Evolutionary conservation across 495 filamentous ascomycete genomes (phyloP), one percentile per base, ranked within the genome.

Genomic region (Neurospora sp.): DNA sequence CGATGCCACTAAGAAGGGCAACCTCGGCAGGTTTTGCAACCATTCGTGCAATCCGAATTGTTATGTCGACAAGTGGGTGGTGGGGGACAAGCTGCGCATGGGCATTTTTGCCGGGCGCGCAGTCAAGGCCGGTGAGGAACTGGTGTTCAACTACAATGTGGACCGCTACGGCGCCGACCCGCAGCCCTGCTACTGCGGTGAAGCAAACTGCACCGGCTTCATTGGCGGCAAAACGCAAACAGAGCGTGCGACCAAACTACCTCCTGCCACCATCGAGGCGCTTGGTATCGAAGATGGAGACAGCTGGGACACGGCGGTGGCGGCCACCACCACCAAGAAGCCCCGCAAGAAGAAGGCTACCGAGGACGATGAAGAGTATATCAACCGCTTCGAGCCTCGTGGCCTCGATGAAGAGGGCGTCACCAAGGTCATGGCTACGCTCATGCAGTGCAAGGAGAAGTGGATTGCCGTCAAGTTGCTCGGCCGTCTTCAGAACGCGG

Each of bases 111-210:
- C 96, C 76, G 88, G 92, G 84, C 93, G 94, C 73, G 86, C 88
- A 77, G 92, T 99, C 76, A 88, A 90, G 76, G 89, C 91, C 2
- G 96, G 96, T 48, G 96, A 99, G 81, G 96, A 99, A 80, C 85
- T 99, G 40, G 94, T 97, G n/a, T 99, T 99, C 86, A 97, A 99
- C 84, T 99, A 99, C 87, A 99, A 99, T 75, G 96, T 99, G 71
- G 96, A 99, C 80, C 90, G 96, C 73, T 99, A 99, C 78, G 96
- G 96, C 72, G 94, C 96, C 40, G 93, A 98, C 77, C 94, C 96
- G 69, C 94, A 98, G 81, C 93, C 92, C 12, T 99, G 96, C 82
- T 98, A 98, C 79, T 99, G 96, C 82, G 94, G 90, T 72, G 96
- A 99, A 81, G 85, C 91, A 7, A 98, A 98, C 79, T 99, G 96